Conservation (phyloP, 164 flowering plant genomes). For the Protea cynaroides region DNA sequence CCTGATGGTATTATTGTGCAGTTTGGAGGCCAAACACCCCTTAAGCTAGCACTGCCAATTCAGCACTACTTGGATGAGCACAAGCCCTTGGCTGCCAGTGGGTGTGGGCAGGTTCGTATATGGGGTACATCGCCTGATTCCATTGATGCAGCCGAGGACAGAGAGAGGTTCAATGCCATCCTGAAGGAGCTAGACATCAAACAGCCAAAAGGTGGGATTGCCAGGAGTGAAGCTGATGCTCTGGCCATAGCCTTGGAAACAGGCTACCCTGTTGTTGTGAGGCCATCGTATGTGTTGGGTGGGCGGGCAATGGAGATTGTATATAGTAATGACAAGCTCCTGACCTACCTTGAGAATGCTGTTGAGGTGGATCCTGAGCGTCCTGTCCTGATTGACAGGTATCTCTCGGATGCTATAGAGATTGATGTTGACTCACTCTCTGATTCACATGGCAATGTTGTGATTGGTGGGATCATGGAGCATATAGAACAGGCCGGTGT, state of each 20-base stretch:
- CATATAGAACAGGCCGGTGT: conserved; percentile 53
- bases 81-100: background rate
- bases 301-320: background rate
- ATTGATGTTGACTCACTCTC: conserved; percentile 47
- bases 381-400: background rate
- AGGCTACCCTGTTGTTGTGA: background rate
- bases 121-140: conserved; percentile 2
- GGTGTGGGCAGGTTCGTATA: background rate
- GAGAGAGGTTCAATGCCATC: background rate
- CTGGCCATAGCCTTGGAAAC: background rate
- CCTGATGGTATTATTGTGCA: conserved; percentile 54
- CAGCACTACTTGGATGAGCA: background rate
- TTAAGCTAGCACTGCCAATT: background rate
- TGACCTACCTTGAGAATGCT: background rate
- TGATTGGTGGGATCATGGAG: conserved; percentile 51
- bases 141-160: conserved; percentile 1
- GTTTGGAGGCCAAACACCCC: background rate
- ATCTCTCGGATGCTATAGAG: conserved; percentile 31
- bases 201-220: background rate
- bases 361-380: conserved; percentile 2
- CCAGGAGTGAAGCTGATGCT: conserved; percentile 1
- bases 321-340: background rate
- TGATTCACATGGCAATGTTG: conserved; percentile 41
- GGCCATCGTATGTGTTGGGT: background rate
- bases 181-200: background rate